Base-by-base conservation (phyloP, 2,329 filamentous ascomycete genomes). In the Lachnellula subtilissima region DNA sequence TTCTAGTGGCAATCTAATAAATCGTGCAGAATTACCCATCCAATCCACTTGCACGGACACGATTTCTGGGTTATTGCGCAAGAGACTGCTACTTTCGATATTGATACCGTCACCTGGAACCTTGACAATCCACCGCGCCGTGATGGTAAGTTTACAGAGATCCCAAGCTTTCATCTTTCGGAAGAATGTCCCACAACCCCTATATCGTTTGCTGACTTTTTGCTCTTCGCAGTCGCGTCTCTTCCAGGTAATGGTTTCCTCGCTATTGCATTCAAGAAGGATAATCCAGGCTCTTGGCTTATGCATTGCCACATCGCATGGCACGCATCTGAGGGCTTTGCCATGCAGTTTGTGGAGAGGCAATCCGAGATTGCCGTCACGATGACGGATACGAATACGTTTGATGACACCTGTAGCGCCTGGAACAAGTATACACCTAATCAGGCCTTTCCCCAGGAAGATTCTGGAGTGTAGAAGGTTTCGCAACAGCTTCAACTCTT, bases 291-390 rank as follows among this genome's bases (percentile, higher is more conserved):
- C 12, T 61, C 64, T 5, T 70, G 68, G 67, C 51, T 69, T 9
- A 42, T 69, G 19, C 71, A 73, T 57, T 73, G 71, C 60, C 71
- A 73, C 52, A 69, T 73, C 51, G 69, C 69, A 1, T 84, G 80
- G 80, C 81, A 84, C 64, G 75, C 76, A 1, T 78, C 77, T 1
- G 74, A 74, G 8, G 81, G 81, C 4, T 74, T 84, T 49, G 72
- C 80, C 11, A 62, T 77, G 35, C 77, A 81, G 64, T 78, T 84
- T 57, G 68, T 84, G 5, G 76, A 74, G 52, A 35, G 54, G n/a
- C 56, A 66, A 52, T 52, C 42, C 28, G 32, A 61, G n/a, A 68
- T 68, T 23, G 53, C 54, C 0, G 46, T 57, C 3, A 48, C 53
- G 0, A 60, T 68, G 53, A 51, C 52, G 0, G 61, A 64, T 42